Evolutionary conservation across 2,329 filamentous ascomycete species (phyloP).

Genomic region (Monilinia vaccinii-corymbosi): DNA sequence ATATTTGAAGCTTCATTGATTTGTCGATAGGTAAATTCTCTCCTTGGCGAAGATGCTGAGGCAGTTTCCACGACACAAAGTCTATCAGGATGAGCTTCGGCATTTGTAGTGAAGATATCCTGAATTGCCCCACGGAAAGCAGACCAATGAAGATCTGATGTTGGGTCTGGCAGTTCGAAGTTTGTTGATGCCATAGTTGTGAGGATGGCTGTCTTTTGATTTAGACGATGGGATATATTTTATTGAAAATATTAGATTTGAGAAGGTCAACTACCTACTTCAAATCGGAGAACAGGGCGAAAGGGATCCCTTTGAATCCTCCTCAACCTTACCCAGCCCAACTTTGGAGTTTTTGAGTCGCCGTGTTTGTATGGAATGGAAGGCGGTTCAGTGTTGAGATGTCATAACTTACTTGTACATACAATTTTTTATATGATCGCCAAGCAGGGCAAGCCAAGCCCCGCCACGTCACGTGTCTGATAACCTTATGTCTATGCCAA

Average conservation of each 20-base stretch:
- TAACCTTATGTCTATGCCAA: not conserved
- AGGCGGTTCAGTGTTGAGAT: no score
- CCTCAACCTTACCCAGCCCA: no score
- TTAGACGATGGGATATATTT: no score
- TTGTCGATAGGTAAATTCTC: slow-evolving; percentile 72
- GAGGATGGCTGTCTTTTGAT: not conserved
- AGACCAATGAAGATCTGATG: slow-evolving; percentile 49
- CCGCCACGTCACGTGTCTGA: not conserved
- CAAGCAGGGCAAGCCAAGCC: no score
- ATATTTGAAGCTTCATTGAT: slow-evolving; percentile 79
- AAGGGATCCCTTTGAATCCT: not conserved
- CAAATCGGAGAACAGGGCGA: not conserved
- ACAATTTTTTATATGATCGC: no score
- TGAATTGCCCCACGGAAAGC: slow-evolving; percentile 51
- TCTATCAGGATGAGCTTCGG: slow-evolving; percentile 53
- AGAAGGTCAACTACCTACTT: slow-evolving; percentile 3
- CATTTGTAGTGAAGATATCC: slow-evolving; percentile 49
- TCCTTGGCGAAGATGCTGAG: slow-evolving; percentile 41
- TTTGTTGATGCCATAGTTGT: slow-evolving; percentile 15
- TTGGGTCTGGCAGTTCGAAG: slow-evolving; percentile 42
- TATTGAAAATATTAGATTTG: not conserved
- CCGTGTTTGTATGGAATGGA: not conserved
- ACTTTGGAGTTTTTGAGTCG: not conserved
- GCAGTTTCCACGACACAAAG: slow-evolving; percentile 60
- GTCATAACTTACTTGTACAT: no score